Conservation (phyloP, 108 stramenopile genomes). For the Mediolabrus comicus region DNA sequence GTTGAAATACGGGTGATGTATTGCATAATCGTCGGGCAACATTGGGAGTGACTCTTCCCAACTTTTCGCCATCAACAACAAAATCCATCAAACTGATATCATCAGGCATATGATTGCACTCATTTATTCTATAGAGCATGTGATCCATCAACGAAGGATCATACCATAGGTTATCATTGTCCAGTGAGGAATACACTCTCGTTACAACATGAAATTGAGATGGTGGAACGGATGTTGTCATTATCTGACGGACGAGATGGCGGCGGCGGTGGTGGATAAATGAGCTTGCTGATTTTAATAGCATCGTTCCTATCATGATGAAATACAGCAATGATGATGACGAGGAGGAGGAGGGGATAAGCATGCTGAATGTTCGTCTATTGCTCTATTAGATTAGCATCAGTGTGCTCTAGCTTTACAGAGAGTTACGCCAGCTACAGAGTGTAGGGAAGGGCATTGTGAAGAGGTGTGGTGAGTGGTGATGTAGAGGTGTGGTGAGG, state of each 20-base stretch:
- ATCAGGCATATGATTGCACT: constrained; percentile 59
- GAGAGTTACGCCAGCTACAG: no score
- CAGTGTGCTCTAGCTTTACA: no score
- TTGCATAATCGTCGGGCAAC: constrained; percentile 57
- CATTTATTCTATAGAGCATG: constrained; percentile 70
- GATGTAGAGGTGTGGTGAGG: no score
- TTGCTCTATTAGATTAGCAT: no score
- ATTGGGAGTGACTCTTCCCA: constrained; percentile 64
- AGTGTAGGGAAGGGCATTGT: no score
- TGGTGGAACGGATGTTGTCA: background rate
- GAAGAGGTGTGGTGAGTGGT: no score
- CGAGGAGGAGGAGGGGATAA: no score
- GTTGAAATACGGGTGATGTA: background rate
- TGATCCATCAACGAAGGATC: constrained; percentile 53
- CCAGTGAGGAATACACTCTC: background rate
- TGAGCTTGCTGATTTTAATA: background rate
- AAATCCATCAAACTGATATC: constrained; percentile 61
- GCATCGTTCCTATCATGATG: background rate
- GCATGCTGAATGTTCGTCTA: no score
- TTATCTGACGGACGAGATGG: background rate
- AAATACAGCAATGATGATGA: background rate
- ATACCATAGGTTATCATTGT: constrained; percentile 10
- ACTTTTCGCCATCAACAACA: constrained; percentile 49
- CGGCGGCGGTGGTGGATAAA: background rate
- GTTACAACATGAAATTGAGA: background rate